Evolutionary conservation across 805 yeast species (phyloP), one percentile per base, ranked within the genome.

Genomic region (Nakazawaea holstii): DNA sequence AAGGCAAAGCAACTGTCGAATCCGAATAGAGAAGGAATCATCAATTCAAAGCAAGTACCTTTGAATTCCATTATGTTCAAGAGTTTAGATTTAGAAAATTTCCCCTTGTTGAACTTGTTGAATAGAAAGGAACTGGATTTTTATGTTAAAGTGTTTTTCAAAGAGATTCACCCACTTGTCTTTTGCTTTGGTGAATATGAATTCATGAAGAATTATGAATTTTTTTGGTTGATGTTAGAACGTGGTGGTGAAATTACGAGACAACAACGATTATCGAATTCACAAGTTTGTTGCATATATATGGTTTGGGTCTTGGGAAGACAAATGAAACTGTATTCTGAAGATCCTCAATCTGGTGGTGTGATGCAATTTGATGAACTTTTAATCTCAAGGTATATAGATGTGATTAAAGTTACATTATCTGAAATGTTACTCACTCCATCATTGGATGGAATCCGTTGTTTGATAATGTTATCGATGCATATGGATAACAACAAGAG

Each of bases 391-490:
- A 41, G 42, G n/a, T 53, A 49, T 40, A 26, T 56, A 13, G 49
- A 49, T 33, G 47, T 55, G 11, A 49, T 55, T 32, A 54, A 49
- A 36, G 11, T 53, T 7, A 49, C 52, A 14, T 47, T 56, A 11
- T 48, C 59, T 4, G 55, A 56, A 29, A 53, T 57, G 45, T 15
- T 53, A 10, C 32, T 57, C 24, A 48, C 53, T 27, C 57, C 60
- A 3, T 43, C 55, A 5, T 37, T 57, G 26, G 59, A 57, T 35
- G 59, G 60, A 6, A 51, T 57, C 14, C 45, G 57, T 13, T 55
- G 58, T 38, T 24, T 53, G 49, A 20, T 56, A 24, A 32, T 57
- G 33, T 41, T 57, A 15, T 41, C 59, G 11, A 31, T 53, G 14
- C 55, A 56, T 40, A 48, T 57, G 51, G 59, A 56, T 41, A 49